Conservation (phyloP, 352 stramenopile species). For the Phytopythium oedochilum region DNA sequence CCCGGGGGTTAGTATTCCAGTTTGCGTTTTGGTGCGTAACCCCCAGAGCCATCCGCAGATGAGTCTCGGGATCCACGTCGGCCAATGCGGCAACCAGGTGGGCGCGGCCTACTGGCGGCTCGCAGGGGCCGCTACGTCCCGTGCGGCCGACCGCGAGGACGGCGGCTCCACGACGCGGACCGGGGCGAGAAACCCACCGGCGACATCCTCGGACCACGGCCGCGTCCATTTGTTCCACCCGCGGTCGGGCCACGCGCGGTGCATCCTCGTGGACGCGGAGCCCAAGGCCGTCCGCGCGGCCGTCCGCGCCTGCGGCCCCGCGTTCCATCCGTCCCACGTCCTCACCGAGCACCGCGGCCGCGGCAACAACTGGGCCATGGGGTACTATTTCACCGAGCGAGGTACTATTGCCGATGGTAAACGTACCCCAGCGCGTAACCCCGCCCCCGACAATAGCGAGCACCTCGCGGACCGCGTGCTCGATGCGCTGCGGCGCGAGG, state of each 20-base stretch:
- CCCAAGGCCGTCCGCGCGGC: slow-evolving; percentile 54
- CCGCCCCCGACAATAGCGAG: not conserved
- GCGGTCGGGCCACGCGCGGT: slow-evolving; percentile 36
- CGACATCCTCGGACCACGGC: not conserved
- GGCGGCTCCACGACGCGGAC: not conserved
- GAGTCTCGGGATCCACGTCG: slow-evolving; percentile 63
- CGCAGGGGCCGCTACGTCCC: not conserved
- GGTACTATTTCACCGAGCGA: slow-evolving; percentile 47
- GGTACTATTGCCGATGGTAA: too few species aligned
- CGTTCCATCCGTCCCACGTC: slow-evolving; percentile 36
- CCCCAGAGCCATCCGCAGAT: slow-evolving; percentile 19
- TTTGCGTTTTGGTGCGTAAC: too few species aligned
- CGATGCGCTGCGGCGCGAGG: slow-evolving; percentile 68
- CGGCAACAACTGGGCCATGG: slow-evolving; percentile 90
- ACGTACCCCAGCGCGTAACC: not conserved
- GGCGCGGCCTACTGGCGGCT: slow-evolving; percentile 72
- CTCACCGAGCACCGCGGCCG: slow-evolving; percentile 68
- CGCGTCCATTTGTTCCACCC: slow-evolving; percentile 40
- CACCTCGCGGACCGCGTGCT: slow-evolving; percentile 31
- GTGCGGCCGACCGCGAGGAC: not conserved
- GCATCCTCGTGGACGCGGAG: slow-evolving; percentile 78
- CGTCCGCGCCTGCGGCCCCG: not conserved
- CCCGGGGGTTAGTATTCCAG: too few species aligned
- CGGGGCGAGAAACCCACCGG: not conserved
- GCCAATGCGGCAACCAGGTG: slow-evolving; percentile 77